phyloP scores from a whole-genome alignment of 768 basidiomycete genomes.

The Boletus coccyginus region DNA sequence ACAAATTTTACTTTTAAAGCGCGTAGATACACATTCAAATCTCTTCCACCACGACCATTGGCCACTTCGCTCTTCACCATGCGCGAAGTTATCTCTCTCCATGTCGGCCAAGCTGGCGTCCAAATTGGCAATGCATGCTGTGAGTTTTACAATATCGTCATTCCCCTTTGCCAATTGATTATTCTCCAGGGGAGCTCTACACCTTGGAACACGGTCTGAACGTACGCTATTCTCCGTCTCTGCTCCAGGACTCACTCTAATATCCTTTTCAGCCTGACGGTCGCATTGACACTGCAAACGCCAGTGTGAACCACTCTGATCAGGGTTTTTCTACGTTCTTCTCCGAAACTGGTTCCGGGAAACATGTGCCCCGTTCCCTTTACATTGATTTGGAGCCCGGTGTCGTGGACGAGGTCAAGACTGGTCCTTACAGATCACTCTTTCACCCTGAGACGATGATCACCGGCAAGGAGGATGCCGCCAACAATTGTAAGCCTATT shows the following conservation, averaged over 20 bases:
- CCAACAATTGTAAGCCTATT: conserved; percentile 87
- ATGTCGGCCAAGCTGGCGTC: conserved; percentile 96
- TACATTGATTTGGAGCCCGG: conserved; percentile 96
- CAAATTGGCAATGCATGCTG: conserved; percentile 97
- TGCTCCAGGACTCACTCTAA: conserved; percentile 14
- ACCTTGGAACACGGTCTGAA: conserved; percentile 96
- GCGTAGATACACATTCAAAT: neutral
- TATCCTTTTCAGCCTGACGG: conserved; percentile 73
- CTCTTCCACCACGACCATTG: conserved; percentile 13
- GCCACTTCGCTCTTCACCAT: conserved; percentile 37
- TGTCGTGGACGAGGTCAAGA: conserved; percentile 93
- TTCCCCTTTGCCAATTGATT: conserved; percentile 9
- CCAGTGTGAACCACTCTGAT: conserved; percentile 49
- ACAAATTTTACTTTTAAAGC: conserved; percentile 18
- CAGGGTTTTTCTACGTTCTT: conserved; percentile 98
- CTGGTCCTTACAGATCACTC: conserved; percentile 85
- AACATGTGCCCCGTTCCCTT: conserved; percentile 94
- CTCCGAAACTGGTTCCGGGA: conserved; percentile 89
- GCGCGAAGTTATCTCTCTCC: conserved; percentile 95
- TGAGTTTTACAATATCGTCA: conserved; percentile 39
- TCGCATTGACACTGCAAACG: conserved; percentile 71
- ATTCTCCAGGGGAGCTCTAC: conserved; percentile 85
- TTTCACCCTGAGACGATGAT: conserved; percentile 99
- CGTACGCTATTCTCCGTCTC: conserved; percentile 47
- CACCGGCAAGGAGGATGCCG: conserved; percentile 98